phyloP scores from a whole-genome alignment of 2,329 filamentous ascomycete genomes.

The Cordyceps javanica region DNA sequence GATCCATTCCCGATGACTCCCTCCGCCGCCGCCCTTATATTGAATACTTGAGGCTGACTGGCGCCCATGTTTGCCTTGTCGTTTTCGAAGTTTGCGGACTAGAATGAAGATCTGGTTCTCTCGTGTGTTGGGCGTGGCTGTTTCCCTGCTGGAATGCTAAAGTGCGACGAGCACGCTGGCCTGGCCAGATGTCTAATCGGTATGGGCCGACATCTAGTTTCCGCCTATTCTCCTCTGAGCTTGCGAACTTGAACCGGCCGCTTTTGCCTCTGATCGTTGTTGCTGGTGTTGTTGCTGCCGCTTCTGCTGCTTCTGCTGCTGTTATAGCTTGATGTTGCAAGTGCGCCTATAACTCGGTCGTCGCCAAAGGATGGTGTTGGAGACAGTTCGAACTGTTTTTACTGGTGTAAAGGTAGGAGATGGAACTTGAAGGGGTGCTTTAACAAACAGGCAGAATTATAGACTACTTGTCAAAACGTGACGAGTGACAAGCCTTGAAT shows the following conservation, averaged over 20 bases:
- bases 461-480: neutral
- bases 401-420: neutral
- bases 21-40: neutral
- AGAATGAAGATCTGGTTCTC: neutral
- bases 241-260: neutral
- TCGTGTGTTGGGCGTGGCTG: too few relatives aligned
- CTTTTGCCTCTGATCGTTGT: too few relatives aligned
- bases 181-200: slow-evolving; percentile 7
- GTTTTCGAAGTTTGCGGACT: too few relatives aligned
- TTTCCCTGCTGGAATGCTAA: neutral
- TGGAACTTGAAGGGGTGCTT: neutral
- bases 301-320: neutral
- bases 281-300: neutral
- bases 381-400: neutral
- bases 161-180: slow-evolving; percentile 5
- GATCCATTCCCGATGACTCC: slow-evolving; percentile 5
- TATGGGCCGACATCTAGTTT: slow-evolving; percentile 4
- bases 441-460: neutral
- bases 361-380: neutral
- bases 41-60: neutral
- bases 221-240: neutral
- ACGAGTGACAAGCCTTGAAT: slow-evolving; percentile 4
- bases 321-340: neutral
- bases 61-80: neutral
- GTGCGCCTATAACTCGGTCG: neutral